These are phyloP conservation scores for Gyromitra esculenta DNA, from an alignment of 2,329 filamentous ascomycete genomes.

Conservation along the genomic window DNA sequence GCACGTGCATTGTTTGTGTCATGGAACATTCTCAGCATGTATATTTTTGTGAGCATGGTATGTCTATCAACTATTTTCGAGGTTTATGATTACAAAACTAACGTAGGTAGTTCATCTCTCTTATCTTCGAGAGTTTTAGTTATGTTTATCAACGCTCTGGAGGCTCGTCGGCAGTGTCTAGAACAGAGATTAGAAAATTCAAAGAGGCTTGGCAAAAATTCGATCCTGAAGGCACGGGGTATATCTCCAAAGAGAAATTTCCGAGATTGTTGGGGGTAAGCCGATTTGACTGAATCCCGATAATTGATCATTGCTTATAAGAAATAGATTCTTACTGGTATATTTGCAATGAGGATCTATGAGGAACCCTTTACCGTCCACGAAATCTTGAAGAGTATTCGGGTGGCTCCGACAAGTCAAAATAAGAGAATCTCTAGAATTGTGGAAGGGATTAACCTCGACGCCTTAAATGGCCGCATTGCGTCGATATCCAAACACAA, in stretches of 20 bases:
- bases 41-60: slow-evolving; percentile 91
- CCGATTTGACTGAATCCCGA: slow-evolving; percentile 40
- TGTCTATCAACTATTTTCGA: background rate
- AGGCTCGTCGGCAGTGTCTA: slow-evolving; percentile 86
- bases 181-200: slow-evolving; percentile 94
- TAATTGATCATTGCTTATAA: slow-evolving; percentile 10
- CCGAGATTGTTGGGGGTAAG: slow-evolving; percentile 82
- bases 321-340: slow-evolving; percentile 79
- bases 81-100: background rate
- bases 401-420: slow-evolving; percentile 62
- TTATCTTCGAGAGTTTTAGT: slow-evolving; percentile 99
- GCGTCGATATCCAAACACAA: slow-evolving; percentile 76
- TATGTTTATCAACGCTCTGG: slow-evolving; percentile 98
- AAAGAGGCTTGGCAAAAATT: slow-evolving; percentile 98
- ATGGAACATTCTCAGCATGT: slow-evolving; percentile 99
- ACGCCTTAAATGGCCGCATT: slow-evolving; percentile 77
- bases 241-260: slow-evolving; percentile 88
- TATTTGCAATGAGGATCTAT: slow-evolving; percentile 98
- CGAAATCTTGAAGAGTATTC: slow-evolving; percentile 86
- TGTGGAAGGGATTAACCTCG: slow-evolving; percentile 73
- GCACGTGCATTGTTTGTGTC: slow-evolving; percentile 88
- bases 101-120: slow-evolving; percentile 77
- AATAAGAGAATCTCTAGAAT: slow-evolving; percentile 58
- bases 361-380: slow-evolving; percentile 86
- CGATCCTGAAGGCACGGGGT: slow-evolving; percentile 89